Base-by-base conservation (phyloP, 768 basidiomycete species). In the Daedaleopsis nitida region DNA sequence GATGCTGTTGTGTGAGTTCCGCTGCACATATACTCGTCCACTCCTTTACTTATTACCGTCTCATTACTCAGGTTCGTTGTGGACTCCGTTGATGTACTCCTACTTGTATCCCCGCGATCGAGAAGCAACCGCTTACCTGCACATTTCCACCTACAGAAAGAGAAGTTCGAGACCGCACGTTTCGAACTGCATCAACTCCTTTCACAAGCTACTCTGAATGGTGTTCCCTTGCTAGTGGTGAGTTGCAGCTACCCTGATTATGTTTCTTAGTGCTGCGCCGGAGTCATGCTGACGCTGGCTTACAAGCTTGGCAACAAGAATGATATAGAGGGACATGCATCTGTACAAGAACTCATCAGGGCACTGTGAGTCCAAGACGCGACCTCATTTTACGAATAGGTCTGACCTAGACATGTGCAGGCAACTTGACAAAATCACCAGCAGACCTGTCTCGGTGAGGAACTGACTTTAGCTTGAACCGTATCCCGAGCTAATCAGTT, bases 291-390 rank as follows among this genome's bases (percentile, higher is more conserved):
- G 37, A 56, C 19, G 38, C 35, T 52, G 16, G 21, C 19, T 11
- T 54, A 17, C 52, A 23, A 92, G 91, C 80, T 97, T 21, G 95
- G 94, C 5, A 97, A 97, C 75, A 97, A 97, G 77, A 96, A 94
- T 65, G 95, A 97, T 72, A 66, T 96, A 1, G 82, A 87, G 2
- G 84, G 80, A 10, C 91, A 93, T 61, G 84, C 87, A 14, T 73
- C 86, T 10, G 89, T 96, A 2, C 91, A 94, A 65, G 92, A 94
- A 51, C 77, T 97, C 43, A 97, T 97, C 55, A 81, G 78, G 50
- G 83, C 83, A 54, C 76, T 95, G 94, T 91, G 66, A 63, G 87
- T 75, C 34, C 14, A 13, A n/a, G 23, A 23, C 19, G 9, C 7
- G 7, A 24, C 13, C 23, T 27, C 7, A n/a, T n/a, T 2, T 11